Evolutionary conservation across 225 moss, liverwort and hornwort genomes (phyloP).

Genomic region (Polytrichum formosum): DNA sequence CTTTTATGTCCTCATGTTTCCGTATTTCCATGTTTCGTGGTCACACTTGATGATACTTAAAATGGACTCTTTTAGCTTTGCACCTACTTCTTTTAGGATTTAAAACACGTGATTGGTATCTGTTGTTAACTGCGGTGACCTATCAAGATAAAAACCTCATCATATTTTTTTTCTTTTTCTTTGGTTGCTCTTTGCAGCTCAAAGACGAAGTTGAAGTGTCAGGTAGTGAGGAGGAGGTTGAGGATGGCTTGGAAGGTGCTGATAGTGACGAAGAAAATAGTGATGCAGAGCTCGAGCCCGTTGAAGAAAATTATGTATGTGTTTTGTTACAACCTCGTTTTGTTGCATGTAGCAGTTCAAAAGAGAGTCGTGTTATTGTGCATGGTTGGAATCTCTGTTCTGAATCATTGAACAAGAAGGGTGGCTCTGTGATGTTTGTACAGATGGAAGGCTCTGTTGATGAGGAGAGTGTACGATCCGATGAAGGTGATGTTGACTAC

Average conservation of each 20-base stretch:
- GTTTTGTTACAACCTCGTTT: conserved; percentile 1
- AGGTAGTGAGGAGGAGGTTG: conserved; percentile 91
- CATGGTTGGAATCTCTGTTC: conserved; percentile 1
- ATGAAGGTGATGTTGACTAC: conserved; percentile 65
- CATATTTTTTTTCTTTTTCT: too few relatives aligned
- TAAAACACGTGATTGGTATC: too few relatives aligned
- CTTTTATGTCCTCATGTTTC: too few relatives aligned
- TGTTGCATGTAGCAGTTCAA: background rate
- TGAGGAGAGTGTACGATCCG: conserved; percentile 87
- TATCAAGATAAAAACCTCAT: too few relatives aligned
- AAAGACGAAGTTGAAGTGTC: conserved; percentile 80
- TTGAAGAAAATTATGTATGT: conserved; percentile 68
- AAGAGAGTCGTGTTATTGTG: background rate
- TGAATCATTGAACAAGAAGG: conserved; percentile 26
- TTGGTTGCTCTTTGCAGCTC: conserved; percentile 36
- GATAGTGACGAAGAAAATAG: conserved; percentile 68
- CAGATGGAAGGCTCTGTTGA: conserved; percentile 88
- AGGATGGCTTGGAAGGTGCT: conserved; percentile 58
- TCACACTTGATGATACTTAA: too few relatives aligned
- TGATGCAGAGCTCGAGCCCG: conserved; percentile 55
- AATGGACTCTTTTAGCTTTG: too few relatives aligned
- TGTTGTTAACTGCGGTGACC: too few relatives aligned
- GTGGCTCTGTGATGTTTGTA: conserved; percentile 57
- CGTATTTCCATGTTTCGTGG: too few relatives aligned
- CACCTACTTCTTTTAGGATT: too few relatives aligned